These are phyloP conservation scores for Podospora pseudopauciseta DNA, from an alignment of 495 filamentous ascomycete species.

Conservation along the genomic window DNA sequence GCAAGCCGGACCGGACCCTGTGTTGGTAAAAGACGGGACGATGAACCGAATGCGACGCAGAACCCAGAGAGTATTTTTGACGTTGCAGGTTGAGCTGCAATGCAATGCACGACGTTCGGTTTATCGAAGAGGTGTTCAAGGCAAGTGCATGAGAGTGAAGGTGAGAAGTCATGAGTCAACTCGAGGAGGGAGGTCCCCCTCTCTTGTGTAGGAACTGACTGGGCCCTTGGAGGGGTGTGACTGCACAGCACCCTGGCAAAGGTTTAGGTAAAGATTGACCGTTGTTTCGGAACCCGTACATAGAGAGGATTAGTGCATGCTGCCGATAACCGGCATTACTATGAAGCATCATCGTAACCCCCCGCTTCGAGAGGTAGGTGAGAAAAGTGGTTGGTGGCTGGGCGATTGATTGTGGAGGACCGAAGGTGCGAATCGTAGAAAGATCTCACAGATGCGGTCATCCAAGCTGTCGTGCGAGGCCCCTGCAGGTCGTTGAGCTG, in stretches of 20 bases:
- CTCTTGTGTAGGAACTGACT: background rate
- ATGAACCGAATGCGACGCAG: constrained; percentile 1
- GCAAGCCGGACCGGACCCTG: background rate
- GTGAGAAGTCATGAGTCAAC: background rate
- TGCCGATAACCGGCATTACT: background rate
- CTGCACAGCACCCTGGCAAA: background rate
- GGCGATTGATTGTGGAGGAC: background rate
- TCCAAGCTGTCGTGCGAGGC: background rate
- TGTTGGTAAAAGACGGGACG: background rate
- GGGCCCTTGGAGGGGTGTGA: background rate
- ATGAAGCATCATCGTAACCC: background rate
- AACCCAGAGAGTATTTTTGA: background rate
- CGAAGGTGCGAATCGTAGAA: background rate
- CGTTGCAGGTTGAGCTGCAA: constrained; percentile 1
- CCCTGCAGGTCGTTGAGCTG: background rate
- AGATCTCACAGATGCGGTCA: background rate
- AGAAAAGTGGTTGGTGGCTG: background rate
- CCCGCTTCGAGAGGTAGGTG: background rate
- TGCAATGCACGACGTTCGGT: background rate
- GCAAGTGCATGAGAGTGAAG: background rate
- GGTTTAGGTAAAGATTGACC: background rate
- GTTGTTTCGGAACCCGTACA: background rate
- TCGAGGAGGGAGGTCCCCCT: background rate
- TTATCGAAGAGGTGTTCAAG: background rate
- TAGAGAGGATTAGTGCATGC: background rate